Evolutionary conservation across 2,329 filamentous ascomycete genomes (phyloP).

Genomic region (Periconia sp.): DNA sequence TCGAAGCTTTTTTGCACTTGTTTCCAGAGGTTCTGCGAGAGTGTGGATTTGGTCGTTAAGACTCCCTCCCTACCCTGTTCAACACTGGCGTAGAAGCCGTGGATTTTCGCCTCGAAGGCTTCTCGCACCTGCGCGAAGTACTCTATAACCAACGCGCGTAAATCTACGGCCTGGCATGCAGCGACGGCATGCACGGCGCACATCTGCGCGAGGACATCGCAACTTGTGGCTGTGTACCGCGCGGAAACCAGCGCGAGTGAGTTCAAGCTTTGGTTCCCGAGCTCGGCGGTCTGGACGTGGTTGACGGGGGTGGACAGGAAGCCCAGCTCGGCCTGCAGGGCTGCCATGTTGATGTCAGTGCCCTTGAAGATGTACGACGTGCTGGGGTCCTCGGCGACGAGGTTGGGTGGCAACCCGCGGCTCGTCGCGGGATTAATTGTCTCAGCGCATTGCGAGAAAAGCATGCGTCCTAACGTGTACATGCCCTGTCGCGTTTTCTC

Average conservation of each 20-base stretch:
- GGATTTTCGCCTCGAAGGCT: no score
- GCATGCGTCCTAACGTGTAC: constrained; percentile 61
- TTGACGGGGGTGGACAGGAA: constrained; percentile 64
- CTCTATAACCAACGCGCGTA: constrained; percentile 17
- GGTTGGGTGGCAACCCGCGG: constrained; percentile 63
- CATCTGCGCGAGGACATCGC: constrained; percentile 59
- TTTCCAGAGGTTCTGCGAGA: no score
- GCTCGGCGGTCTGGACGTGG: constrained; percentile 66
- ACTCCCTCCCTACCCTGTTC: no score
- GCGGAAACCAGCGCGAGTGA: constrained; percentile 63
- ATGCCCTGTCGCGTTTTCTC: constrained; percentile 58
- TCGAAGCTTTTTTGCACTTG: no score
- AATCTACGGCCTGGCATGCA: constrained; percentile 60
- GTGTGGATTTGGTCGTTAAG: no score
- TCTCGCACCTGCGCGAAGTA: no score
- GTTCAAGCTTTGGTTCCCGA: constrained; percentile 68
- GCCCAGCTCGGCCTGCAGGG: constrained; percentile 63
- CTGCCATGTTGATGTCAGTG: constrained; percentile 66
- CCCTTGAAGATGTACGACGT: constrained; percentile 64
- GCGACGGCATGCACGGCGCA: constrained; percentile 56
- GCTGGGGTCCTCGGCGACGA: constrained; percentile 60
- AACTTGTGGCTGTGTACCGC: constrained; percentile 57
- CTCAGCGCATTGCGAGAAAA: constrained; percentile 64
- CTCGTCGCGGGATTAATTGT: constrained; percentile 63
- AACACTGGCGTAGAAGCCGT: no score